These are phyloP conservation scores for Fusarium sulawesiense DNA, from an alignment of 2,329 filamentous ascomycete species.

Conservation along the genomic window DNA sequence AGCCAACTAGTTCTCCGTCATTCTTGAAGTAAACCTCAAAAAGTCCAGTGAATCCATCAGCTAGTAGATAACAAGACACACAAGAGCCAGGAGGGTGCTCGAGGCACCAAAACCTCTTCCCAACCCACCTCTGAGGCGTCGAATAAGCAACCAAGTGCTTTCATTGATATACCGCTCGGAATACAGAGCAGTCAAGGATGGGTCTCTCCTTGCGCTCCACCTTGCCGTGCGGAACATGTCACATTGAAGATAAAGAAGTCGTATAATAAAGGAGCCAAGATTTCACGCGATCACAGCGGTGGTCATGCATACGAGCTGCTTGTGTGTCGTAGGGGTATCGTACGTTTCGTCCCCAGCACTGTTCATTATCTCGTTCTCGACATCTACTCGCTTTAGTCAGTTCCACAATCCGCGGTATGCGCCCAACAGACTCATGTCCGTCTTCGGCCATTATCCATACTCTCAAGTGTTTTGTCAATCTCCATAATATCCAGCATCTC, in stretches of 20 bases:
- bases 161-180: conserved; percentile 74
- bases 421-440: conserved; percentile 59
- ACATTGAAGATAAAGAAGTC: not conserved
- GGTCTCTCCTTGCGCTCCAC: conserved; percentile 81
- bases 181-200: conserved; percentile 81
- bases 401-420: conserved; percentile 19
- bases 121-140: conserved; percentile 47
- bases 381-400: conserved; percentile 43
- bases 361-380: conserved; percentile 35
- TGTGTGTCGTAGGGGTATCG: conserved; percentile 52
- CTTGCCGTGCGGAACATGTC: conserved; percentile 71
- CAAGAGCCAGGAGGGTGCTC: conserved; percentile 55
- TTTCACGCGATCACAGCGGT: conserved; percentile 11
- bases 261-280: conserved; percentile 1
- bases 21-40: conserved; percentile 8
- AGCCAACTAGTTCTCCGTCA: conserved; percentile 17
- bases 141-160: conserved; percentile 35
- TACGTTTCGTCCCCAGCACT: conserved; percentile 47
- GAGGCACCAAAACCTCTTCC: conserved; percentile 44
- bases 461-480: conserved; percentile 69
- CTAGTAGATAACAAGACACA: conserved; percentile 54
- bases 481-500: conserved; percentile 75
- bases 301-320: conserved; percentile 8
- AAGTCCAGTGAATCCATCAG: conserved; percentile 14
- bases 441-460: conserved; percentile 63